Evolutionary conservation across 257 asterid genomes (phyloP).

Genomic region (Nicotiana tabacum): DNA sequence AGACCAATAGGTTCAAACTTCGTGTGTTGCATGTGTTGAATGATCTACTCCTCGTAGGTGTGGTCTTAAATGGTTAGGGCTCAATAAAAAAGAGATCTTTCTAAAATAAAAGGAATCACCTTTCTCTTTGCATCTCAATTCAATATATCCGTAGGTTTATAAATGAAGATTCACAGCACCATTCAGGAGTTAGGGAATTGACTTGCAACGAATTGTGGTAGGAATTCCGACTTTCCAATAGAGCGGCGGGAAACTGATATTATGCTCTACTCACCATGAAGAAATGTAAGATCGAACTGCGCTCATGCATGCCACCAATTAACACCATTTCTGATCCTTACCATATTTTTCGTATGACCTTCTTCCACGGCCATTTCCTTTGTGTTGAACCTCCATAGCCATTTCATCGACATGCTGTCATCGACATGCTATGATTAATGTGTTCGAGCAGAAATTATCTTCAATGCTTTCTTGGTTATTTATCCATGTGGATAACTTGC

Average conservation of each 20-base stretch:
- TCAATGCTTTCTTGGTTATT: background rate
- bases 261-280: background rate
- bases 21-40: background rate
- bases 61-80: background rate
- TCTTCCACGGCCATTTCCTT: too few species aligned
- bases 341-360: too few species aligned
- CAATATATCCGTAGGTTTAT: background rate
- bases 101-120: background rate
- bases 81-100: background rate
- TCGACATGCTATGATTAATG: background rate
- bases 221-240: background rate
- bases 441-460: background rate
- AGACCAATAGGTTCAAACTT: background rate
- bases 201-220: background rate
- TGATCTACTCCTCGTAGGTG: background rate
- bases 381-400: background rate
- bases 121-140: too few species aligned
- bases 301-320: background rate
- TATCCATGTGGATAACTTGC: background rate
- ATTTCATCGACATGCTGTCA: background rate
- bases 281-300: background rate
- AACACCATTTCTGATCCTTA: background rate
- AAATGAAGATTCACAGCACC: background rate
- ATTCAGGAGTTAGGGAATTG: background rate
- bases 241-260: background rate